Percentiles rank a stretch among this genome's conserved stretches.
Conservation (phyloP, 768 basidiomycete species). For the Harrya chromipes region DNA sequence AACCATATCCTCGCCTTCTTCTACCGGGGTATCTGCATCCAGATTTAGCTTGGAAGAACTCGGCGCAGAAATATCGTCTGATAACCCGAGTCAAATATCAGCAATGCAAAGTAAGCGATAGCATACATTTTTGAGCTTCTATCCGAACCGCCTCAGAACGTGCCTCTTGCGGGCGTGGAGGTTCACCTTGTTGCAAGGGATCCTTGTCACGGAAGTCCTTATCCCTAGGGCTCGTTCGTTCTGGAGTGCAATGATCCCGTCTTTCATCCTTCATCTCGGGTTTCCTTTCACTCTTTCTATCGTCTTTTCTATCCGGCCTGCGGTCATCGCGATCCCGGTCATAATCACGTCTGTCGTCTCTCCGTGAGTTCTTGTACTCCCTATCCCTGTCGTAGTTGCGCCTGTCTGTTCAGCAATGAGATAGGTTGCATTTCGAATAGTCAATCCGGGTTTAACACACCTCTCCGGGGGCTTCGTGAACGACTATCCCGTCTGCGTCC, state of each 20-base stretch:
- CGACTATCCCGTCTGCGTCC: conserved; percentile 40
- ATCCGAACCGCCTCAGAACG: conserved; percentile 12
- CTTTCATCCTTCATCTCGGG: conserved; percentile 37
- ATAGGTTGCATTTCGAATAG: background rate
- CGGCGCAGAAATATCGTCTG: conserved; percentile 10
- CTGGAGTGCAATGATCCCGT: conserved; percentile 39
- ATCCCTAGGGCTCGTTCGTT: conserved; percentile 31
- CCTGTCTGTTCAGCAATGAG: conserved; percentile 31
- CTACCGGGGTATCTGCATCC: conserved; percentile 44
- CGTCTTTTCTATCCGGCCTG: conserved; percentile 31
- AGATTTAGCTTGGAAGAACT: conserved; percentile 31
- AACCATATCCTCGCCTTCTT: conserved; percentile 50
- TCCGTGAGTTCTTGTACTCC: conserved; percentile 35
- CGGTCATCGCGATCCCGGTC: conserved; percentile 32
- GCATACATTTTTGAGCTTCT: conserved; percentile 16
- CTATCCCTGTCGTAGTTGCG: conserved; percentile 35
- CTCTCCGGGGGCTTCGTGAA: conserved; percentile 36
- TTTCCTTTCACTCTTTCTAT: conserved; percentile 32
- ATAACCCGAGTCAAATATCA: background rate
- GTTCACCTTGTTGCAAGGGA: conserved; percentile 21
- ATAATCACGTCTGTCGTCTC: conserved; percentile 32
- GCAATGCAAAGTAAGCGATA: background rate
- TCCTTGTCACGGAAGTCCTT: conserved; percentile 27
- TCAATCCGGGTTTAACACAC: conserved; percentile 12
- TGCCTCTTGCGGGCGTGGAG: conserved; percentile 17